Percentiles rank a stretch among this genome's conserved stretches.
phyloP scores from a whole-genome alignment of 257 asterid genomes.

The Fraxinus americana region DNA sequence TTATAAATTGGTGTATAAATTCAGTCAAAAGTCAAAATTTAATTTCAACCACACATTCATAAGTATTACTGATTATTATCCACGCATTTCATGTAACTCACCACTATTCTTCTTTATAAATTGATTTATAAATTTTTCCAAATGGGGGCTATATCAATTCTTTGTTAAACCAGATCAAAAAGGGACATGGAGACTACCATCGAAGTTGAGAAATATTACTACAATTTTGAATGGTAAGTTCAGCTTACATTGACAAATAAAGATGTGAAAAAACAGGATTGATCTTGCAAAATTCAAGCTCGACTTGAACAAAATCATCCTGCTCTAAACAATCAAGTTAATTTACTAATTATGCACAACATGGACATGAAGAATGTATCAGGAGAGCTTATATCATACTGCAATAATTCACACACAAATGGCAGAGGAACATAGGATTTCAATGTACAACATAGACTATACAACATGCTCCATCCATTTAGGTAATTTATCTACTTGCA shows the following conservation, averaged over 20 bases:
- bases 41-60: too few species aligned
- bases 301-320: background rate
- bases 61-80: too few species aligned
- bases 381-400: background rate
- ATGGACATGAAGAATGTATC: background rate
- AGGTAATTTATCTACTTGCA: background rate
- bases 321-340: background rate
- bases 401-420: background rate
- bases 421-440: background rate
- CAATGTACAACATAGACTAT: background rate
- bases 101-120: too few species aligned
- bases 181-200: background rate
- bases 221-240: background rate
- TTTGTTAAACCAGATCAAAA: background rate
- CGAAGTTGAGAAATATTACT: background rate
- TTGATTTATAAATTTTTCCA: too few species aligned
- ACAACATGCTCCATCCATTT: background rate
- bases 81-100: too few species aligned
- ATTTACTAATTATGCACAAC: background rate
- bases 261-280: background rate
- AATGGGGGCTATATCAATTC: background rate
- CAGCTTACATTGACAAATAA: background rate
- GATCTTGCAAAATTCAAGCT: background rate
- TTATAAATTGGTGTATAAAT: too few species aligned
- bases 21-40: too few species aligned